Percentiles rank a stretch among this genome's conserved stretches.
These are phyloP conservation scores for Alopecurus myosuroides DNA, from an alignment of 176 grass and related monocot genomes.

Conservation along the genomic window DNA sequence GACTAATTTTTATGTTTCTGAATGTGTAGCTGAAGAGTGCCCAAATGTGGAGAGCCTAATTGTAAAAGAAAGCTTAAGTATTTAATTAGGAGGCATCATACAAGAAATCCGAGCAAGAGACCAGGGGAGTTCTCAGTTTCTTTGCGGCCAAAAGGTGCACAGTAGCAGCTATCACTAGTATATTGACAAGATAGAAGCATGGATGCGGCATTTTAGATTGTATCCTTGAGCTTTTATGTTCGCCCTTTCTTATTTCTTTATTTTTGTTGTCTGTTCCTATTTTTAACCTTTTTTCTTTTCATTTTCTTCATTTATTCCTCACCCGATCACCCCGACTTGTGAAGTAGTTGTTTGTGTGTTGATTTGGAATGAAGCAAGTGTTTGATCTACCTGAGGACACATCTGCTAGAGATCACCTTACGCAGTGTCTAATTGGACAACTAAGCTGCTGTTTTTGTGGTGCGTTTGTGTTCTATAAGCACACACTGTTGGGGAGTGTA, in stretches of 20 bases:
- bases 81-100: constrained; percentile 31
- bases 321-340: constrained; percentile 5
- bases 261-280: constrained; percentile 5
- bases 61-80: constrained; percentile 23
- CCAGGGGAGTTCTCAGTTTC: constrained; percentile 29
- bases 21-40: constrained; percentile 40
- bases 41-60: constrained; percentile 29
- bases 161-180: constrained; percentile 45
- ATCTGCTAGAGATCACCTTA: background rate
- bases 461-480: background rate
- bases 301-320: background rate
- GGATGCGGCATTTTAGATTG: constrained; percentile 92
- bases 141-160: constrained; percentile 24
- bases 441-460: background rate
- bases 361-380: constrained; percentile 41
- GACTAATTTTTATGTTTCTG: background rate
- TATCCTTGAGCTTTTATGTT: constrained; percentile 62
- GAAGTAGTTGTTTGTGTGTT: constrained; percentile 31
- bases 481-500: background rate
- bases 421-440: background rate
- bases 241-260: background rate
- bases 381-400: constrained; percentile 14
- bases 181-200: constrained; percentile 66
- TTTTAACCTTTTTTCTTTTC: constrained; percentile 13
- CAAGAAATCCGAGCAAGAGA: constrained; percentile 33